Evolutionary conservation across 2,329 filamentous ascomycete genomes (phyloP).

Genomic region (Colletotrichum tofieldiae): DNA sequence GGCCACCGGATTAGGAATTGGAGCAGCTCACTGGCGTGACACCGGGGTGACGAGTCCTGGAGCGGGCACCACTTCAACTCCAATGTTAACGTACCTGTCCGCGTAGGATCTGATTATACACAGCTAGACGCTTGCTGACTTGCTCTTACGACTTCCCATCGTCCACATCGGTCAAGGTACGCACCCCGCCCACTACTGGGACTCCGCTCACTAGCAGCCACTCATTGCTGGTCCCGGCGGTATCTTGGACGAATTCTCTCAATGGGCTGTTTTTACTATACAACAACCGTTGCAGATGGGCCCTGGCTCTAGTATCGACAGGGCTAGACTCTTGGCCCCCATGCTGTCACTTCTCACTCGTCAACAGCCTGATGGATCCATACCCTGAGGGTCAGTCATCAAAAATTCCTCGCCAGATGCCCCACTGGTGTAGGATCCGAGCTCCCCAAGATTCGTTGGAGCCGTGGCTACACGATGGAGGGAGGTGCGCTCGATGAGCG

Average conservation of each 20-base stretch:
- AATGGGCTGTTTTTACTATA: background rate
- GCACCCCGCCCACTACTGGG: background rate
- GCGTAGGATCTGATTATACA: background rate
- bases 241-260: background rate
- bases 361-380: background rate
- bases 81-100: background rate
- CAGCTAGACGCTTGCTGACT: background rate
- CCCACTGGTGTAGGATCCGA: constrained; percentile 1
- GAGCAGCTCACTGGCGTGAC: background rate
- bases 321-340: constrained; percentile 6
- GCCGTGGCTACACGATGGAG: too few species aligned
- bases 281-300: background rate
- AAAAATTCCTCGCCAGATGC: background rate
- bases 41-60: background rate
- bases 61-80: background rate
- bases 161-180: background rate
- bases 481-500: background rate
- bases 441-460: too few species aligned
- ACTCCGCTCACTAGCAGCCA: background rate
- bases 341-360: constrained; percentile 25
- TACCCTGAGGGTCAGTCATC: constrained; percentile 4
- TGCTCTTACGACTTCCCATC: background rate
- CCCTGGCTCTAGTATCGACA: constrained; percentile 10
- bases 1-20: background rate
- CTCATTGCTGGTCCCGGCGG: background rate